Evolutionary conservation across 139 green algal genomes (phyloP), one percentile per base, ranked within the genome.

Genomic region (Nannochloris sp.): DNA sequence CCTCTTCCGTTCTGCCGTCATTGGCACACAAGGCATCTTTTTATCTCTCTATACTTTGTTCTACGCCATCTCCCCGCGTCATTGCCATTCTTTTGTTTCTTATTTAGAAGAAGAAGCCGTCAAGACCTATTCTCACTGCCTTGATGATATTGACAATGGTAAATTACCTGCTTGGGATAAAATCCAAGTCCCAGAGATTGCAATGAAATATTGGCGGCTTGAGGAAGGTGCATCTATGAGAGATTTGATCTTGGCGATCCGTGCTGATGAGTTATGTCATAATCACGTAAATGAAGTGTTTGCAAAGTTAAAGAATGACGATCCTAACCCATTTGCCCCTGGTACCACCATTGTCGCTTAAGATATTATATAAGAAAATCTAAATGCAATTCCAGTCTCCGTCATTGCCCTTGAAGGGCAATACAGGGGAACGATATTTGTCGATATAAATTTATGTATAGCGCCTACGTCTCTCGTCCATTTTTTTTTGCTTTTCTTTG

Each of bases 101-200:
- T 97, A 97, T 72, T 72, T 97, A 59, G 91, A 97, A 75, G 93
- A 98, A 74, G 90, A 98, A 74, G 93, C 93, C 0, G 83, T 96
- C 2, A 81, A 84, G 45, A 98, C 93, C 1, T 98, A 98, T 87
- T 97, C 87, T 2, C 83, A 87, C 48, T 37, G 60, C 25, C 66
- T 93, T 1, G 19, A 69, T 32, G 76, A 81, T 8, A 51, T 82
- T n/a, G 64, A 83, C 25, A 45, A 7, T 23, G 89, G 85, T 38
- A 70, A 61, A n/a, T 73, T 92, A 31, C 68, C 72, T 6, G 60
- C 89, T 32, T 96, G 87, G 87, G 60, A 68, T 13, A 68, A 81
- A 55, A 76, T 45, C 57, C 31, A 67, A 7, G 84, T 81, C 1
- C 87, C 90, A 1, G 39, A 70, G 6, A 74, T 83, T 33, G 79